Evolutionary conservation across 2,329 filamentous ascomycete genomes (phyloP).

Genomic region (Catunica adiposa): DNA sequence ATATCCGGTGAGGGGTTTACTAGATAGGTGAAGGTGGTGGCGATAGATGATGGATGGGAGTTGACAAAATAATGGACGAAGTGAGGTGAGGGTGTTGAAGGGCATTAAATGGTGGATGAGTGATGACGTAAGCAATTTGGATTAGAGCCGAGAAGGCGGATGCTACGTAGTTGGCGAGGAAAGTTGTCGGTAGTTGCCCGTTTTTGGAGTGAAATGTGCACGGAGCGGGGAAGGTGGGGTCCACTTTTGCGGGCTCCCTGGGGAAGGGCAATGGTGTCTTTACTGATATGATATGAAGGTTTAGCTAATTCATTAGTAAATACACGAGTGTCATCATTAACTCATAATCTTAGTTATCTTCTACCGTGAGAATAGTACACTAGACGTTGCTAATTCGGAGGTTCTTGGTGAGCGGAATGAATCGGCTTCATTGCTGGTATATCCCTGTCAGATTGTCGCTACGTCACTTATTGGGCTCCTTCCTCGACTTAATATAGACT

Average conservation of each 20-base stretch:
- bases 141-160: neutral
- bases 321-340: too few species aligned
- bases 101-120: neutral
- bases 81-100: neutral
- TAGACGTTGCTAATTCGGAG: too few species aligned
- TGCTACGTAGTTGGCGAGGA: neutral
- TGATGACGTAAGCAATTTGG: neutral
- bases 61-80: neutral
- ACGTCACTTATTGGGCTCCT: neutral
- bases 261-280: neutral
- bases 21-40: neutral
- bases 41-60: neutral
- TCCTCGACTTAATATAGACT: neutral
- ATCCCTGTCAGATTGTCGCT: neutral
- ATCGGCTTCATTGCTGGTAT: neutral
- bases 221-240: neutral
- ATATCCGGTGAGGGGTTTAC: neutral
- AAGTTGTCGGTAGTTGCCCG: neutral
- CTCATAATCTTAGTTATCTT: too few species aligned
- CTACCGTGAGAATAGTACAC: too few species aligned
- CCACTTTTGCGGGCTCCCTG: neutral
- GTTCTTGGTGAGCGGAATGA: neutral
- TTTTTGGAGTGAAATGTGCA: neutral
- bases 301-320: too few species aligned
- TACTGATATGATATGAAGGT: too few species aligned